phyloP scores from a whole-genome alignment of 139 green algal genomes.

The Chlorella sorokiniana region DNA sequence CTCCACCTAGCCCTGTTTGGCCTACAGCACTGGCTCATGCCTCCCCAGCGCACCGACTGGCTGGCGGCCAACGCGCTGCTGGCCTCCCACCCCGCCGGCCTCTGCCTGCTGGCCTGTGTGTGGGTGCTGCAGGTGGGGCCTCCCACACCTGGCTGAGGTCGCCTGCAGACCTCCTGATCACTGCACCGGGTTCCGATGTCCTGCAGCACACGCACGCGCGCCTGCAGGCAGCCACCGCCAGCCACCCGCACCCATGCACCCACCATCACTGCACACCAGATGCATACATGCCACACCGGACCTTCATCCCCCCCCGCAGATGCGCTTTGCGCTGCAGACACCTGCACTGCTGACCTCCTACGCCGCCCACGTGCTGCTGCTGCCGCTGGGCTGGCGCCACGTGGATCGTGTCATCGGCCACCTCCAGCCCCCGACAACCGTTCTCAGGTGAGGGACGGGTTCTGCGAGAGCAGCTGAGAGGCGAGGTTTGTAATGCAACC shows the following conservation, averaged over 20 bases:
- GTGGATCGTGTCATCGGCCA: neutral
- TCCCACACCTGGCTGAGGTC: neutral
- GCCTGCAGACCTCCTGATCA: neutral
- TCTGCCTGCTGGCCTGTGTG: slow-evolving; percentile 8
- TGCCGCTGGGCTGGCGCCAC: neutral
- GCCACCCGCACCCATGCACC: neutral
- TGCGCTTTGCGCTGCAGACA: slow-evolving; percentile 17
- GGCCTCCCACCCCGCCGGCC: neutral
- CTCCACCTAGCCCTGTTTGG: slow-evolving; percentile 10
- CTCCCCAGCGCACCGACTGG: neutral
- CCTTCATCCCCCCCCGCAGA: neutral
- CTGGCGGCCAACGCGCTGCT: neutral
- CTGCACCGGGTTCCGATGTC: too few species aligned
- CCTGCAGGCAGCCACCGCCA: too few species aligned
- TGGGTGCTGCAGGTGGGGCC: slow-evolving; percentile 19
- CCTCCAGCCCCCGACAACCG: neutral
- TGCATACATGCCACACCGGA: neutral
- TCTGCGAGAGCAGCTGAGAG: neutral
- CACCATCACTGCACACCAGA: neutral
- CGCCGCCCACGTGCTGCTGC: slow-evolving; percentile 3
- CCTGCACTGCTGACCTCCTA: neutral
- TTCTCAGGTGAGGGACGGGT: neutral
- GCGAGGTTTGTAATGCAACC: too few species aligned
- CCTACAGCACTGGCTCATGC: neutral
- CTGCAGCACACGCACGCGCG: too few species aligned